Evolutionary conservation across 164 flowering plant genomes (phyloP).

Genomic region (Euptelea pleiosperma): DNA sequence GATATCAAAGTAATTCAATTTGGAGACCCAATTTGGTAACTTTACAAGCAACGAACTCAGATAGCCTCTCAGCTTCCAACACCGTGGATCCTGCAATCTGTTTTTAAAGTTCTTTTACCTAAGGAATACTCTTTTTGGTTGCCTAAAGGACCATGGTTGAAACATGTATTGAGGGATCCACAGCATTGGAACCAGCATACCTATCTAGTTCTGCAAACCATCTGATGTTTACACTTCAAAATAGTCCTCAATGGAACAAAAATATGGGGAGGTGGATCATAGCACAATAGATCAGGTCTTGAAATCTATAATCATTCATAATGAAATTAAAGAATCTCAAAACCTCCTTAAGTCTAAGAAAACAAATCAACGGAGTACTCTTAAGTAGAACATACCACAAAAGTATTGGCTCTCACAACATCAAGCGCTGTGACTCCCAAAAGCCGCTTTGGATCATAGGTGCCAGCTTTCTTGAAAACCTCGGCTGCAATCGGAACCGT

Average conservation of each 20-base stretch:
- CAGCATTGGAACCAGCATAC: too few species aligned
- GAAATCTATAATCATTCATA: neutral
- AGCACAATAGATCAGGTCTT: too few species aligned
- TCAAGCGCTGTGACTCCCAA: slow-evolving; percentile 80
- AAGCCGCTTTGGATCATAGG: slow-evolving; percentile 64
- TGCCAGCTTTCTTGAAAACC: slow-evolving; percentile 80
- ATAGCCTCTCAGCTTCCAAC: too few species aligned
- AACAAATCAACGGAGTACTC: neutral
- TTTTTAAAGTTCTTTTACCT: too few species aligned
- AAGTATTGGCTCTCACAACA: slow-evolving; percentile 83
- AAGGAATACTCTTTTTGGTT: too few species aligned
- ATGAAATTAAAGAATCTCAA: neutral
- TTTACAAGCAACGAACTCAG: neutral
- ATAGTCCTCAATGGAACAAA: too few species aligned
- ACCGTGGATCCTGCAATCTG: too few species aligned
- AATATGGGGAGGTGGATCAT: too few species aligned
- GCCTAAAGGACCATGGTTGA: too few species aligned
- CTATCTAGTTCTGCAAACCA: too few species aligned
- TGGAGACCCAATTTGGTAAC: neutral
- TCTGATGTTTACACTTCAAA: too few species aligned
- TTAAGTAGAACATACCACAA: slow-evolving; percentile 55
- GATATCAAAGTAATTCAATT: neutral
- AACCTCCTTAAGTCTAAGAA: neutral
- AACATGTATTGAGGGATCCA: too few species aligned
- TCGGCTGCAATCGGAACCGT: slow-evolving; percentile 85